phyloP scores from a whole-genome alignment of 192 early-diverging fungal genomes.

The Pecoramyces ruminantium region DNA sequence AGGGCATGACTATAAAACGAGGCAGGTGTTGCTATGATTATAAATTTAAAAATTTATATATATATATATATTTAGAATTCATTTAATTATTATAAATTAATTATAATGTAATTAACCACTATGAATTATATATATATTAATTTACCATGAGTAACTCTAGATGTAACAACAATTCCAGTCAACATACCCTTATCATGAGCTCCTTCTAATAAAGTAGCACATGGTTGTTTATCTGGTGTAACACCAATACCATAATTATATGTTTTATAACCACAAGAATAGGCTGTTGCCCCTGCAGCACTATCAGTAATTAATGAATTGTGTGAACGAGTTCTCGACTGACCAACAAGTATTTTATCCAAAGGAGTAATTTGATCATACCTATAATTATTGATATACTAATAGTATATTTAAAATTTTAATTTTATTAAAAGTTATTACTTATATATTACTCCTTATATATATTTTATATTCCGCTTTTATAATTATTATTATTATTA shows the following conservation, averaged over 20 bases:
- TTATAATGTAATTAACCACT: too few relatives aligned
- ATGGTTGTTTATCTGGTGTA: constrained; percentile 45
- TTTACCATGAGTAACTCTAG: constrained; percentile 79
- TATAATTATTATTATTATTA: too few relatives aligned
- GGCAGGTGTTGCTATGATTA: constrained; percentile 23
- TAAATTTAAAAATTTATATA: too few relatives aligned
- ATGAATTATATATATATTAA: too few relatives aligned
- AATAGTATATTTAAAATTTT: too few relatives aligned
- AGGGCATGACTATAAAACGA: constrained; percentile 60
- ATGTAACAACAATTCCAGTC: constrained; percentile 86
- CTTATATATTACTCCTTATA: too few relatives aligned
- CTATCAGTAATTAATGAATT: constrained; percentile 79
- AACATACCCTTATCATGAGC: constrained; percentile 64
- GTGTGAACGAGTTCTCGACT: constrained; percentile 72
- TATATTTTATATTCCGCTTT: too few relatives aligned
- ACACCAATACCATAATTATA: constrained; percentile 89
- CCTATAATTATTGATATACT: not conserved
- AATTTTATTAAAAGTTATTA: too few relatives aligned
- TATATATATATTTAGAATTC: too few relatives aligned
- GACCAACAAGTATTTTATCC: constrained; percentile 64
- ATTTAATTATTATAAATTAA: too few relatives aligned
- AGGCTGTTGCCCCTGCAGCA: constrained; percentile 95
- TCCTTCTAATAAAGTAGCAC: constrained; percentile 86
- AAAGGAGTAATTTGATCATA: constrained; percentile 19
- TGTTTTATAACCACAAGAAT: constrained; percentile 72